Evolutionary conservation across 495 filamentous ascomycete species (phyloP).

Genomic region (Hypoxylon cercidicola): DNA sequence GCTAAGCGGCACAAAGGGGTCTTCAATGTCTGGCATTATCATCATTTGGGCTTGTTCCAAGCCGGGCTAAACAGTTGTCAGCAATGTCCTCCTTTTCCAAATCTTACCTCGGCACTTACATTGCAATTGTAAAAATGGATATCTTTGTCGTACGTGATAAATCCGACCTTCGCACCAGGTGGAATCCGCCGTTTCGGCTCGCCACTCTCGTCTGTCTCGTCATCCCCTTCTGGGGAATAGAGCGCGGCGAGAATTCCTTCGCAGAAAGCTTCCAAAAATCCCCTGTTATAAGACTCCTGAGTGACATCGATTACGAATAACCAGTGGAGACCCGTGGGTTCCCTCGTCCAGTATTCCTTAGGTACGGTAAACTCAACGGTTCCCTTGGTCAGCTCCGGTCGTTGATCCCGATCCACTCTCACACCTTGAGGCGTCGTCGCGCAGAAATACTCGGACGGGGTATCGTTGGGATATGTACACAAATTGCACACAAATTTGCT

Average conservation of each 20-base stretch:
- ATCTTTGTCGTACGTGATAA: constrained; percentile 94
- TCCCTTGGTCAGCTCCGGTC: constrained; percentile 88
- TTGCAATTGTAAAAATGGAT: constrained; percentile 97
- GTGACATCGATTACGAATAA: constrained; percentile 94
- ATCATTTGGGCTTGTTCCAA: constrained; percentile 96
- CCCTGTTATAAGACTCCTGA: constrained; percentile 87
- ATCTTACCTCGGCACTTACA: constrained; percentile 56
- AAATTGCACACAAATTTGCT: constrained; percentile 99
- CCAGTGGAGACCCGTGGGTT: constrained; percentile 86
- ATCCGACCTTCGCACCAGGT: constrained; percentile 85
- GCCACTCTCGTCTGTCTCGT: constrained; percentile 64
- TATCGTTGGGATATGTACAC: constrained; percentile 97
- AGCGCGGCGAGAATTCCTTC: constrained; percentile 86
- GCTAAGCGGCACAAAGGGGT: constrained; percentile 93
- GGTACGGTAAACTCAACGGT: constrained; percentile 97
- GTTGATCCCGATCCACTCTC: constrained; percentile 86
- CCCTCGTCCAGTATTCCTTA: constrained; percentile 98
- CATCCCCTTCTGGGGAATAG: constrained; percentile 70
- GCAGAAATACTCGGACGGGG: constrained; percentile 89
- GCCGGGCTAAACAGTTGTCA: constrained; percentile 61
- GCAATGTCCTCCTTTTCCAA: background rate
- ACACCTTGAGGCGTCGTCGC: constrained; percentile 88
- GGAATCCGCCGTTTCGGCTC: constrained; percentile 73
- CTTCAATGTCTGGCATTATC: constrained; percentile 97
- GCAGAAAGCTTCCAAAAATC: constrained; percentile 91